phyloP scores from a whole-genome alignment of 2,329 filamentous ascomycete genomes.

The Diaporthe helianthi region DNA sequence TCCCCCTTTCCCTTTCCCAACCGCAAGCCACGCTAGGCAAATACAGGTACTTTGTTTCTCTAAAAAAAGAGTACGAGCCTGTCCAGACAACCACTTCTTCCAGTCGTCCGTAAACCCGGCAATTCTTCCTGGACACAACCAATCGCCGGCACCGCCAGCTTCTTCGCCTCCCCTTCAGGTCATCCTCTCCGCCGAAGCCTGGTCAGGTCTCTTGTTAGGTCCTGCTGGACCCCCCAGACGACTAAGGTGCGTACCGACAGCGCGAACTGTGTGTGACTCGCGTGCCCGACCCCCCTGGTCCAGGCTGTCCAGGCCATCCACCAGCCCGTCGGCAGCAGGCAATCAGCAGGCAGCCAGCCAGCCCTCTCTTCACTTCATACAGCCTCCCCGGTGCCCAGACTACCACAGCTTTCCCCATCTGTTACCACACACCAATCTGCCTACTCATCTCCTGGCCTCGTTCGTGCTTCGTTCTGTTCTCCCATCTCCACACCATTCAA shows the following conservation, averaged over 20 bases:
- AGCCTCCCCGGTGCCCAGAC: conserved; percentile 21
- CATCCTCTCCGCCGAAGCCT: not conserved
- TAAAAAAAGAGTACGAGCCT: not conserved
- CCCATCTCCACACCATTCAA: conserved; percentile 28
- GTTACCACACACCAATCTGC: conserved; percentile 14
- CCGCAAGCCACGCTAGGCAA: conserved; percentile 14
- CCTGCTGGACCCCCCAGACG: conserved; percentile 20
- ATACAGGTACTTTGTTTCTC: conserved; percentile 15
- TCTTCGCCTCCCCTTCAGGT: conserved; percentile 15
- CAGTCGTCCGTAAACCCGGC: conserved; percentile 6
- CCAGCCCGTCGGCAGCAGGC: conserved; percentile 9
- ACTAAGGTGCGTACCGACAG: conserved; percentile 25
- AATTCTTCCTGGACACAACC: conserved; percentile 20
- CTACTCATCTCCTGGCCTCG: conserved; percentile 14
- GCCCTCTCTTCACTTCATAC: conserved; percentile 15
- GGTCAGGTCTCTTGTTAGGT: conserved; percentile 18
- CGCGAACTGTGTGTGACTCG: conserved; percentile 26
- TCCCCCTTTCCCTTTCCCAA: not conserved
- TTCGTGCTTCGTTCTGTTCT: conserved; percentile 2
- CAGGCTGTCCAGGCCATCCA: not conserved
- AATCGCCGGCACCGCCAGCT: conserved; percentile 22
- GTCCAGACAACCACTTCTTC: not conserved
- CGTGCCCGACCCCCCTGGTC: conserved; percentile 12
- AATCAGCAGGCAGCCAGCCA: conserved; percentile 19
- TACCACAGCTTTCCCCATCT: conserved; percentile 12